Conservation (phyloP, 495 filamentous ascomycete genomes). For the Elasticomyces elasticus region DNA sequence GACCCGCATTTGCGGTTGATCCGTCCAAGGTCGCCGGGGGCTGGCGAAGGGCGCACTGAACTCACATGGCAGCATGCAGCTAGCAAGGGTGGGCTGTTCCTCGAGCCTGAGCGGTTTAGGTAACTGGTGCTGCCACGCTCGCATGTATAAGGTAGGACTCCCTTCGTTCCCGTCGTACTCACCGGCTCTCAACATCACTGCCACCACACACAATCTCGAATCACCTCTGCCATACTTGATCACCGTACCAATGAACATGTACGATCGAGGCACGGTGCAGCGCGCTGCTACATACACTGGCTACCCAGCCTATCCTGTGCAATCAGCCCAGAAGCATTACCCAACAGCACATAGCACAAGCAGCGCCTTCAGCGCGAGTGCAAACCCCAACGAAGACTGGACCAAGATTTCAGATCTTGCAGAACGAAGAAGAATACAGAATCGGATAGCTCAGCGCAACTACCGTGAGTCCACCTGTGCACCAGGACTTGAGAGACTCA, state of each 20-base stretch:
- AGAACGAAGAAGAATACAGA: slow-evolving; percentile 89
- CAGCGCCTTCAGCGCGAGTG: slow-evolving; percentile 92
- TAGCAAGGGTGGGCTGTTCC: background rate
- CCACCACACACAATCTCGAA: background rate
- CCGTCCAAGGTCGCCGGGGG: background rate
- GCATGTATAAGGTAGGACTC: slow-evolving; percentile 5
- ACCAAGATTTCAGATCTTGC: slow-evolving; percentile 97
- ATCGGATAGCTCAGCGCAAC: slow-evolving; percentile 94
- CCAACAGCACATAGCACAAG: slow-evolving; percentile 46
- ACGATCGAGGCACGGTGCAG: slow-evolving; percentile 17
- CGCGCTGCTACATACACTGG: slow-evolving; percentile 13
- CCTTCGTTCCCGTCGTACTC: background rate
- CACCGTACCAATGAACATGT: slow-evolving; percentile 1
- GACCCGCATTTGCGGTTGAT: background rate
- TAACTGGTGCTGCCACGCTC: background rate
- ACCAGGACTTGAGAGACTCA: background rate
- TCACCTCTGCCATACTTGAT: background rate
- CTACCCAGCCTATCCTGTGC: slow-evolving; percentile 10
- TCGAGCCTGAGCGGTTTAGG: background rate
- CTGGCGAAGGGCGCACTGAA: background rate
- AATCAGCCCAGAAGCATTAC: slow-evolving; percentile 11
- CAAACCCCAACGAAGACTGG: slow-evolving; percentile 97
- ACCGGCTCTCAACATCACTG: background rate
- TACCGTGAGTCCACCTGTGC: slow-evolving; percentile 69
- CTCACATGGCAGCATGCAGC: slow-evolving; percentile 5